Evolutionary conservation across 805 yeast genomes (phyloP).

Genomic region (Candida pini): DNA sequence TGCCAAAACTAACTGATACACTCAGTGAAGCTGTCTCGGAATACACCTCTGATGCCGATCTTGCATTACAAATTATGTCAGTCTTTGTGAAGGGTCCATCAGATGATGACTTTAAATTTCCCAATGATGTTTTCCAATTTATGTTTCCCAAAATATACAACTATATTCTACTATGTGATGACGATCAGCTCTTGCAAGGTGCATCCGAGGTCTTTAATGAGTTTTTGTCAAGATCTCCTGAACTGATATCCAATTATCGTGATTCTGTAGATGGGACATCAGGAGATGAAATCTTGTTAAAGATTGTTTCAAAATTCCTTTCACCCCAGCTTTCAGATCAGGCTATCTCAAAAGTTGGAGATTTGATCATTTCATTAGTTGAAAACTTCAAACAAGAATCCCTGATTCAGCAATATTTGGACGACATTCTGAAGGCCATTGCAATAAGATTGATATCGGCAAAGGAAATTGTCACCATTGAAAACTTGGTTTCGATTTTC

Average conservation of each 20-base stretch:
- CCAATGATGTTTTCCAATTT: constrained; percentile 32
- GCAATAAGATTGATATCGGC: constrained; percentile 62
- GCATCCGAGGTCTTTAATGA: constrained; percentile 71
- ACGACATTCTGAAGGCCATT: constrained; percentile 67
- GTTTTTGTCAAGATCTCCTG: constrained; percentile 41
- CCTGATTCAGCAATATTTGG: constrained; percentile 36
- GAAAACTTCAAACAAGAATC: constrained; percentile 29
- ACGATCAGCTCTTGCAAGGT: constrained; percentile 71
- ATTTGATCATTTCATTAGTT: constrained; percentile 26
- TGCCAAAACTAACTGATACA: constrained; percentile 45
- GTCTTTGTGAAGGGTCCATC: constrained; percentile 43
- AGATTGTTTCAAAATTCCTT: constrained; percentile 61
- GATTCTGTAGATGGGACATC: constrained; percentile 31
- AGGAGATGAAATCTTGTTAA: constrained; percentile 54
- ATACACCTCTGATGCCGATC: constrained; percentile 55
- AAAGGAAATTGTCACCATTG: constrained; percentile 65
- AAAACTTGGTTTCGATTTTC: constrained; percentile 70
- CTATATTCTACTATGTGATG: constrained; percentile 44
- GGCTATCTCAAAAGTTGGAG: constrained; percentile 78
- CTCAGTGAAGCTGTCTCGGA: constrained; percentile 34
- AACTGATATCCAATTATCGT: constrained; percentile 27
- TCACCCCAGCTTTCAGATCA: constrained; percentile 69
- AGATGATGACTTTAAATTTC: constrained; percentile 10
- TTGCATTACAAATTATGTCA: constrained; percentile 53
- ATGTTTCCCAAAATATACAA: constrained; percentile 39